Evolutionary conservation across 345 rosid species (phyloP), one percentile per base, ranked within the genome.

Genomic region (Lepidium didymum): DNA sequence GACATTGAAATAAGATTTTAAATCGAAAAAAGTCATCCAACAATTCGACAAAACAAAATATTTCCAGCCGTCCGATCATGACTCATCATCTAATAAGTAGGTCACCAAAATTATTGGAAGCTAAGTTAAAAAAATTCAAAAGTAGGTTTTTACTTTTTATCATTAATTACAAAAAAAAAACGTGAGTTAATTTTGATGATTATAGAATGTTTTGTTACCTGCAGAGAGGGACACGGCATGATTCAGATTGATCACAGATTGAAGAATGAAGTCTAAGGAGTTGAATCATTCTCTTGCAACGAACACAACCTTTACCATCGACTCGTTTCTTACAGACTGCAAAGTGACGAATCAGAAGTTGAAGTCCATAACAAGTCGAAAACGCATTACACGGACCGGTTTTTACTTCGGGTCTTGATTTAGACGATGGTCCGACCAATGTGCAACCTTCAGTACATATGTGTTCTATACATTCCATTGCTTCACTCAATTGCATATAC

Each of bases 391-490:
- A 88, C 0, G 92, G 95, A 2, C 57, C 81, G 47, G 23, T 53
- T 12, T 47, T 55, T 46, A 33, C 46, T 21, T 33, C 6, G 0
- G 77, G 74, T 29, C 74, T 82, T 60, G 73, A 36, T 15, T 67
- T 81, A 7, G 51, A 49, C 6, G 71, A 64, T 3, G 98, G 98
- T 34, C 89, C 87, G 5, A 93, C 94, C 7, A 51, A 35, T 1
- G 85, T 90, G 75, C 98, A 93, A 3, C 98, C 98, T 62, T 90
- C 90, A 1, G 89, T 85, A 78, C 86, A 93, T 43, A 93, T 93
- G 77, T 93, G 98, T 50, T 88, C 92, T 16, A 93, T 52, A 77
- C 97, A 88, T 8, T 83, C 90, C 97, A 93, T 85, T 2, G 91
- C 98, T 63, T 87, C 98, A 56, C 84, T 77, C 18, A 93, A 51